Evolutionary conservation across 2,329 filamentous ascomycete genomes (phyloP).

Genomic region (Phaeosphaeriaceae sp.): DNA sequence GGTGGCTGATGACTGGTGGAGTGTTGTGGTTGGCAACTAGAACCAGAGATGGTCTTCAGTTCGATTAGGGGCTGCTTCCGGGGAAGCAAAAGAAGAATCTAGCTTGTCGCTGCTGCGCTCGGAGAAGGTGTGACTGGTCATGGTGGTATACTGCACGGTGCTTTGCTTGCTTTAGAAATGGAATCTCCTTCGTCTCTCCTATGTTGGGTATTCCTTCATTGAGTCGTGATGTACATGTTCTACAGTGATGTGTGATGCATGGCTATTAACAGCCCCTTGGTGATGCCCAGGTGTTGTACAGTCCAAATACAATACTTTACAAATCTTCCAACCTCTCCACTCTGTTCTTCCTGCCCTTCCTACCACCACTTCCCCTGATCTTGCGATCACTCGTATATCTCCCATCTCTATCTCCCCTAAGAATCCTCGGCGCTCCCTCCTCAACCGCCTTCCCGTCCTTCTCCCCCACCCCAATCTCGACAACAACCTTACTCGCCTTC

Average conservation of each 20-base stretch:
- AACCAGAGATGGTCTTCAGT: constrained; percentile 12
- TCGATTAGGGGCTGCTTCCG: constrained; percentile 35
- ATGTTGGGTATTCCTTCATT: neutral
- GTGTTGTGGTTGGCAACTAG: constrained; percentile 29
- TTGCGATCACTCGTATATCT: constrained; percentile 42
- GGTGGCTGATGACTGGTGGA: constrained; percentile 8
- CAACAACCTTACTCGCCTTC: constrained; percentile 36
- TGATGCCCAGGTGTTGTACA: neutral
- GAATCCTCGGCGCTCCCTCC: constrained; percentile 22
- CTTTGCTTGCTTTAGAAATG: constrained; percentile 16
- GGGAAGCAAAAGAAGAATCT: constrained; percentile 29
- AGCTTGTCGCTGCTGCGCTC: constrained; percentile 36
- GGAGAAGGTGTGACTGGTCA: constrained; percentile 17
- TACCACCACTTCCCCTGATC: constrained; percentile 45
- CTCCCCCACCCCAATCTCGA: constrained; percentile 39
- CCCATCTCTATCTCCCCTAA: constrained; percentile 37
- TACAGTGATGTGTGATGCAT: constrained; percentile 1
- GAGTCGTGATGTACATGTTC: constrained; percentile 9
- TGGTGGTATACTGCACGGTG: constrained; percentile 14
- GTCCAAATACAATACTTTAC: neutral
- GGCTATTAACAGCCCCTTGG: neutral
- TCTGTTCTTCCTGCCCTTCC: constrained; percentile 49
- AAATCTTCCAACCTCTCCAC: constrained; percentile 27
- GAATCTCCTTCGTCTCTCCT: constrained; percentile 8
- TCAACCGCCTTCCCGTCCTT: constrained; percentile 28